Evolutionary conservation across 2,329 filamentous ascomycete genomes (phyloP), one percentile per base, ranked within the genome.

Genomic region (Aspergillus sp.): DNA sequence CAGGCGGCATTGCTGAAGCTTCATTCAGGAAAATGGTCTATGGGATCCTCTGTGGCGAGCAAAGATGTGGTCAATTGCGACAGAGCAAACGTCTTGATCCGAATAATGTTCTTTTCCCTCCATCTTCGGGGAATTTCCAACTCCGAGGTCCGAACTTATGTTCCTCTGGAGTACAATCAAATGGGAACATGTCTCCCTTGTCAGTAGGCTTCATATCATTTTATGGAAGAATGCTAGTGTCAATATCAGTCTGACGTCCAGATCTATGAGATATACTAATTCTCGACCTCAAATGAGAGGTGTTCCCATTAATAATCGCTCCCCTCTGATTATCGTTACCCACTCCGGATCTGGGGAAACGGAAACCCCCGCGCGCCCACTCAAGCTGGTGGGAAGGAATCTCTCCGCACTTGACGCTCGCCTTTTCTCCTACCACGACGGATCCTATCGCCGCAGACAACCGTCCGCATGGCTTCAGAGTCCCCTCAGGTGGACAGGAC

Each of bases 401-500:
- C 52, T 63, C 66, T 70, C 68, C 68, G 68, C 68, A 68, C 65
- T 62, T 50, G 21, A 62, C 52, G 36, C 55, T 45, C 47, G 54
- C 54, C 40, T 59, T 49, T 58, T 53, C 44, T 41, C 47, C 44
- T 49, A 44, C 52, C 40, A 43, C 40, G 47, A 45, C 40, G 21
- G 31, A 50, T 55, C 47, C 40, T 23, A 52, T 31, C 42, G 38
- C 46, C 34, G 36, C 40, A 52, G 25, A 34, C 29, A 16, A 29
- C 20, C 48, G 29, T 17, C 53, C 38, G 29, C 13, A 73, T 72
- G 71, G 58, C 63, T 56, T 71, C 70, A 34, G 70, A 69, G 53
- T 68, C 68, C 21, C 64, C 69, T 40, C 64, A 65, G 31, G 31
- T 66, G 11, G 66, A 70, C 40, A 61, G 48, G 21, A 60, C 56